These are phyloP conservation scores for Nymphaea colorata DNA, from an alignment of 164 flowering plant genomes.

Conservation along the genomic window DNA sequence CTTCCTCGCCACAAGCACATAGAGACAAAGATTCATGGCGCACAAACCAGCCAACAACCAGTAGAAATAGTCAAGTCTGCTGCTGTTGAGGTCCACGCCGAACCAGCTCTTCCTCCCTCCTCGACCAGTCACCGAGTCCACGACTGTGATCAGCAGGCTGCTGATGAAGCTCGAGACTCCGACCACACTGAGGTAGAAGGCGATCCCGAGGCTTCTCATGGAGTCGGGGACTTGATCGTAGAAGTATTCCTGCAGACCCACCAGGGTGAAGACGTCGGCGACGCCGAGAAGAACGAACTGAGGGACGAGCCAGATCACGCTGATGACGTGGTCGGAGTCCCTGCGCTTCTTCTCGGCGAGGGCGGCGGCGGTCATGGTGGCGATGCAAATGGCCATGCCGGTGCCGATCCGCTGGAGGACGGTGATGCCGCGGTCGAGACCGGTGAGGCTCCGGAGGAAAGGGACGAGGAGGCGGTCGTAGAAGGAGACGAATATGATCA, in stretches of 20 bases:
- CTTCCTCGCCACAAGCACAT: slow-evolving; percentile 28
- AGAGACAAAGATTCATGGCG: slow-evolving; percentile 28
- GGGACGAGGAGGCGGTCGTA: slow-evolving; percentile 61
- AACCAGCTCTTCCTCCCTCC: slow-evolving; percentile 35
- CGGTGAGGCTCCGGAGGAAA: slow-evolving; percentile 24
- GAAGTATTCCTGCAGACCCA: slow-evolving; percentile 76
- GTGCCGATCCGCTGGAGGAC: slow-evolving; percentile 60
- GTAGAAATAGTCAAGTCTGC: slow-evolving; percentile 56
- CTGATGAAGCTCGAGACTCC: slow-evolving; percentile 51
- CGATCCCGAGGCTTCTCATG: slow-evolving; percentile 68
- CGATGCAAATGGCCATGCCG: slow-evolving; percentile 36
- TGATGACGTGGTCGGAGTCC: slow-evolving; percentile 19
- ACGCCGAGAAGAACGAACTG: slow-evolving; percentile 42
- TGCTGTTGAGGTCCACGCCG: slow-evolving; percentile 40
- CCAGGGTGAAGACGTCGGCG: slow-evolving; percentile 48
- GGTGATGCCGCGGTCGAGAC: slow-evolving; percentile 31
- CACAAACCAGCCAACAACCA: slow-evolving; percentile 43
- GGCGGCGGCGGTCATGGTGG: slow-evolving; percentile 38
- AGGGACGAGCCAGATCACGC: slow-evolving; percentile 60
- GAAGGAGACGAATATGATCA: slow-evolving; percentile 31
- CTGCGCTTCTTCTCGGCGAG: slow-evolving; percentile 39
- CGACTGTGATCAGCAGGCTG: slow-evolving; percentile 36
- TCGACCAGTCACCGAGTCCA: slow-evolving; percentile 32
- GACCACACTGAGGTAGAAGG: slow-evolving; percentile 51
- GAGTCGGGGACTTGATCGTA: slow-evolving; percentile 66